phyloP scores from a whole-genome alignment of 2,329 filamentous ascomycete species.

The Aspergillus tanneri region DNA sequence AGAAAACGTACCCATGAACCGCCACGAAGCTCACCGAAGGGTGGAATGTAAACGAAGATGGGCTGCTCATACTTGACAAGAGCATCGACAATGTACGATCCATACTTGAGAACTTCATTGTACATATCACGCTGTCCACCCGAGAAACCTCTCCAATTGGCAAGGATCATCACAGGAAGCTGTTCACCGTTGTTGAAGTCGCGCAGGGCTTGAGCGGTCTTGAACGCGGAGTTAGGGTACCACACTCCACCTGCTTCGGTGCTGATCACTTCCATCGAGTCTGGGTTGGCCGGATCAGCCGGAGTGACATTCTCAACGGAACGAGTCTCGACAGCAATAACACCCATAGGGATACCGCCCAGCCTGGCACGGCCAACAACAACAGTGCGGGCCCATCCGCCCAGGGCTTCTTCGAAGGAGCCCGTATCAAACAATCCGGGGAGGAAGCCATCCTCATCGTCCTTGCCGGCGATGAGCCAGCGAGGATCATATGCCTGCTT shows the following conservation, averaged over 20 bases:
- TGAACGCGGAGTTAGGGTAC: constrained; percentile 99
- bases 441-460: constrained; percentile 80
- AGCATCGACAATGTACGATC: constrained; percentile 97
- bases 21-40: constrained; percentile 93
- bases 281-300: constrained; percentile 94
- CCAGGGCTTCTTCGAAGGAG: constrained; percentile 94
- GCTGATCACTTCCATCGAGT: constrained; percentile 92
- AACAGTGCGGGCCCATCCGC: constrained; percentile 94
- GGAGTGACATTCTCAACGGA: constrained; percentile 96
- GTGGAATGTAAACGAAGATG: constrained; percentile 98
- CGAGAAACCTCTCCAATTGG: constrained; percentile 99
- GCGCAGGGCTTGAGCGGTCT: constrained; percentile 97
- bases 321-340: constrained; percentile 94
- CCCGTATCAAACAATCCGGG: constrained; percentile 92
- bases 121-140: constrained; percentile 99
- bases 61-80: constrained; percentile 98
- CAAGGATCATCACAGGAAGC: constrained; percentile 96
- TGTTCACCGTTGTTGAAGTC: constrained; percentile 99
- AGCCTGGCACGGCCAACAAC: constrained; percentile 95
- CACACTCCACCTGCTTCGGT: constrained; percentile 98
- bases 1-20: no score
- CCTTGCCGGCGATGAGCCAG: constrained; percentile 86
- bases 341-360: constrained; percentile 95
- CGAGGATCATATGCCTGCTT: constrained; percentile 90
- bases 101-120: constrained; percentile 99